Evolutionary conservation across 108 stramenopile species (phyloP), one percentile per base, ranked within the genome.

Genomic region (Skeletonema potamos): DNA sequence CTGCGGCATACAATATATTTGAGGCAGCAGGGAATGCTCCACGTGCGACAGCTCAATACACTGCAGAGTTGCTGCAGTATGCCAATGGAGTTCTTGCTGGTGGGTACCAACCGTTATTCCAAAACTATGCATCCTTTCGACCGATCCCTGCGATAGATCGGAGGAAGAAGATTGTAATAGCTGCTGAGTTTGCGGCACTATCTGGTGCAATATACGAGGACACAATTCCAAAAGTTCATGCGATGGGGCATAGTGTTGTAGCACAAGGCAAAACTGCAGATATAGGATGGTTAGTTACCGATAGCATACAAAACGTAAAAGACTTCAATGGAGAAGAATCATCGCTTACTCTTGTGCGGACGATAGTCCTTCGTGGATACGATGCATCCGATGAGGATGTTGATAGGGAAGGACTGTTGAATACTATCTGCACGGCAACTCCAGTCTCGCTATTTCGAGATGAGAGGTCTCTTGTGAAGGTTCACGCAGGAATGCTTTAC

Each of bases 351-450:
- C 58, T 86, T 24, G 79, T 87, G 8, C 73, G 92, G 39, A 90
- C 92, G 7, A 85, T 95, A 58, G 86, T 87, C 8, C 62, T 96
- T 58, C 89, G 91, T 7, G 94, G 94, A 33, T 96, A 89, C 81
- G 94, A 96, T 84, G 94, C 94, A 15, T 87, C 85, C 8, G 94
- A 96, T 68, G 91, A 89, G 20, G 62, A 68, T 5, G 91, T 93
- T 8, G 91, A 96, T 67, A 77, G 92, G 26, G 86, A 86, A 72
- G 62, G 62, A 2, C 71, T 96, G 10, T 62, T 96, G 54, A 80
- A 86, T 43, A 46, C 64, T 11, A 84, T 96, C 56, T 89, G 89
- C 57, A 71, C 72, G 17, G 90, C 91, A 34, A 57, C 68, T 58
- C 82, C 85, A 6, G 82, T 73, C 61, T 22, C 71, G 24, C 6